A percentile compares a stretch with the other conserved stretches of the same genome.
phyloP scores from a whole-genome alignment of 345 rosid genomes.

The Brassica carinata region DNA sequence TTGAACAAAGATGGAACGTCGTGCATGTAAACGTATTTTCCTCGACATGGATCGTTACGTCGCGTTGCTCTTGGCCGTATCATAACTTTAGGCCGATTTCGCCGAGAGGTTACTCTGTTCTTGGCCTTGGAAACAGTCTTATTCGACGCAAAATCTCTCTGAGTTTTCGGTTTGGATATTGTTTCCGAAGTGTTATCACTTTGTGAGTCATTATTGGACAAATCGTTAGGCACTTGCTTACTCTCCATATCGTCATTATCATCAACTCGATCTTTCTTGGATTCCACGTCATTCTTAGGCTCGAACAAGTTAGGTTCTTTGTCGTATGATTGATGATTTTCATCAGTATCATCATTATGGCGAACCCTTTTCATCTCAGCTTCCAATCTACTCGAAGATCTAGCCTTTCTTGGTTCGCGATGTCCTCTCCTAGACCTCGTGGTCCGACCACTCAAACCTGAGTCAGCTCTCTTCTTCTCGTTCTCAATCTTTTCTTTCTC shows the following conservation, averaged over 20 bases:
- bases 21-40: slow-evolving; percentile 59
- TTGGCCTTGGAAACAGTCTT: not conserved
- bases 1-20: slow-evolving; percentile 63
- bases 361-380: slow-evolving; percentile 21
- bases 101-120: not conserved
- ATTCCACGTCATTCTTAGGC: not conserved
- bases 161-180: slow-evolving; percentile 11
- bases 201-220: not conserved
- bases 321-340: slow-evolving; percentile 2
- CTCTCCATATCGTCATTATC: not conserved
- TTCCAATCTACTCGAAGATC: slow-evolving; percentile 23
- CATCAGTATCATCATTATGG: slow-evolving; percentile 17
- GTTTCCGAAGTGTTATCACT: slow-evolving; percentile 10
- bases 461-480: slow-evolving; percentile 15
- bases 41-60: slow-evolving; percentile 47
- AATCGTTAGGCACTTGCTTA: not conserved
- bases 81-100: slow-evolving; percentile 9
- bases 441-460: slow-evolving; percentile 16
- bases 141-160: not conserved
- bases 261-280: slow-evolving; percentile 23
- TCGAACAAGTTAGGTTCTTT: slow-evolving; percentile 23
- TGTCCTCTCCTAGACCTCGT: slow-evolving; percentile 5
- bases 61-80: slow-evolving; percentile 30
- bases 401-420: slow-evolving; percentile 25
- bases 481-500: slow-evolving; percentile 30